Evolutionary conservation across 306 rosid species (phyloP).

Genomic region (Malus sylvestris): DNA sequence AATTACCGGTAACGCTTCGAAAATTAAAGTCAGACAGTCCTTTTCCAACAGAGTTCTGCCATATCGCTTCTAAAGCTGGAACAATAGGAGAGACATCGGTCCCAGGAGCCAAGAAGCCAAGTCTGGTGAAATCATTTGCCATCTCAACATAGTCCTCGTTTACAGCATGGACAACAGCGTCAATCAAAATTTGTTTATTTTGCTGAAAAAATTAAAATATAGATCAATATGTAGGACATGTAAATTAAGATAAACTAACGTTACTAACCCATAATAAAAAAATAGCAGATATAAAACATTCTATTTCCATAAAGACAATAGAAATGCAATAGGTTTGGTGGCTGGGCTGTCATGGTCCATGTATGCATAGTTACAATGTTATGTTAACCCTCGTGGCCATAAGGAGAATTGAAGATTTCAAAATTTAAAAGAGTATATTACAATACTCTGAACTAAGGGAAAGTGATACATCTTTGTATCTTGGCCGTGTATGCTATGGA

Average conservation of each 20-base stretch:
- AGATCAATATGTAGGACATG: slow-evolving; percentile 16
- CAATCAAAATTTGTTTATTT: slow-evolving; percentile 89
- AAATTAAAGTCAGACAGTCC: slow-evolving; percentile 94
- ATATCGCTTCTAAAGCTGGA: slow-evolving; percentile 96
- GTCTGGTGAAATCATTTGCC: slow-evolving; percentile 98
- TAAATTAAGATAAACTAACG: neutral
- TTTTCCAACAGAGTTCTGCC: slow-evolving; percentile 98
- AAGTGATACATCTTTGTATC: neutral
- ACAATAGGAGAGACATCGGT: slow-evolving; percentile 93
- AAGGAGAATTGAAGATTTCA: neutral
- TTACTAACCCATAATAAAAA: neutral
- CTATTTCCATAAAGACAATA: neutral
- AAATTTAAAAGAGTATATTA: neutral
- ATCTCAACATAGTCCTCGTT: slow-evolving; percentile 96
- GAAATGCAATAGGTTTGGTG: neutral
- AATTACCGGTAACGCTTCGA: slow-evolving; percentile 84
- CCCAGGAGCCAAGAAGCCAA: slow-evolving; percentile 93
- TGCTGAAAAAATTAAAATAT: slow-evolving; percentile 50
- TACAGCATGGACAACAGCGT: slow-evolving; percentile 99
- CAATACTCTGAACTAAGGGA: neutral
- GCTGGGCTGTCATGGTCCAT: neutral
- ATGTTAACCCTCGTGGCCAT: neutral
- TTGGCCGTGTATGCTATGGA: neutral
- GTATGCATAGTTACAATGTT: neutral
- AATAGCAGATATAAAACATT: neutral